These are phyloP conservation scores for Lecanoromycetidae sp. DNA, from an alignment of 2,329 filamentous ascomycete species.

Conservation along the genomic window DNA sequence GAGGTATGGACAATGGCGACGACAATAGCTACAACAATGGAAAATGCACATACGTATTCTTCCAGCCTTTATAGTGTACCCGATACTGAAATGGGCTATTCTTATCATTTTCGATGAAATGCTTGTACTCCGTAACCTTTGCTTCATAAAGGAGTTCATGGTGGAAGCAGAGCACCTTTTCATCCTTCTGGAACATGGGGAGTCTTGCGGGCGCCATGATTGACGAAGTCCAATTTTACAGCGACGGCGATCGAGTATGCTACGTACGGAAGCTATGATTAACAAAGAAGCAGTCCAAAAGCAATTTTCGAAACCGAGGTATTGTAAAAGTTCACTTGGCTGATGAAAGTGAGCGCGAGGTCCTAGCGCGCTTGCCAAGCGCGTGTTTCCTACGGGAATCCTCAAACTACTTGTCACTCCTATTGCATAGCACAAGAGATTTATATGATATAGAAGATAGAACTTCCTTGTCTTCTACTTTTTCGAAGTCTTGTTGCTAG, in stretches of 20 bases:
- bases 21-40: neutral
- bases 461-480: too few relatives aligned
- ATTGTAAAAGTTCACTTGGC: neutral
- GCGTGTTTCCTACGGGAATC: too few relatives aligned
- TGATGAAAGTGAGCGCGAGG: neutral
- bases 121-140: slow-evolving; percentile 72
- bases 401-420: too few relatives aligned
- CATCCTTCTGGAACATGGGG: slow-evolving; percentile 57
- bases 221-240: neutral
- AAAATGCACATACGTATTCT: slow-evolving; percentile 63
- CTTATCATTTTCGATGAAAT: slow-evolving; percentile 51
- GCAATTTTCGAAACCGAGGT: too few relatives aligned
- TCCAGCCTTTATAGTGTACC: slow-evolving; percentile 99
- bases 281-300: neutral
- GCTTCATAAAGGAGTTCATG: slow-evolving; percentile 96
- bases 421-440: too few relatives aligned
- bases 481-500: too few relatives aligned
- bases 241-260: neutral
- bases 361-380: neutral
- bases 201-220: slow-evolving; percentile 30
- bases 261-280: neutral
- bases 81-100: slow-evolving; percentile 73
- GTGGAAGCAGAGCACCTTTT: slow-evolving; percentile 93
- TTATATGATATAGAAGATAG: too few relatives aligned
- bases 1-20: neutral